phyloP scores from a whole-genome alignment of 371 early-diverging fungal genomes.

The Lichtheimia corymbifera region DNA sequence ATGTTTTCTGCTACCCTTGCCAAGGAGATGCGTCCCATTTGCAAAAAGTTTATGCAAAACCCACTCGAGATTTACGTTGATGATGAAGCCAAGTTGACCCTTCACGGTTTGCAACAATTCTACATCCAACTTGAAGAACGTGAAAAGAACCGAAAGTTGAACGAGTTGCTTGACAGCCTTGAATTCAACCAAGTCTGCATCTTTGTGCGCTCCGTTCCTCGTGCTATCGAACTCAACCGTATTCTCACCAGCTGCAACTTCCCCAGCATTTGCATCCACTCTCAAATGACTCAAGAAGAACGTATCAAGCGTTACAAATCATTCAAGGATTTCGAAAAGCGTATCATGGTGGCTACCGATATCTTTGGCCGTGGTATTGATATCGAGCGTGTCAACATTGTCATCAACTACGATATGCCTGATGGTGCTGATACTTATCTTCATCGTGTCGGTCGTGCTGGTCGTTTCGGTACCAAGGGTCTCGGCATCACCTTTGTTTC shows the following conservation, averaged over 20 bases:
- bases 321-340: constrained; percentile 94
- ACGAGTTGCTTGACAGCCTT: constrained; percentile 89
- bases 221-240: constrained; percentile 88
- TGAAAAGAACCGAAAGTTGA: constrained; percentile 93
- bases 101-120: constrained; percentile 97
- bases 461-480: constrained; percentile 99
- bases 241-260: constrained; percentile 88
- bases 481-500: constrained; percentile 97
- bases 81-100: constrained; percentile 97
- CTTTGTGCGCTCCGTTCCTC: constrained; percentile 93
- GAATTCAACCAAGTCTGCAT: constrained; percentile 98
- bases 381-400: constrained; percentile 98
- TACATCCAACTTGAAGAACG: constrained; percentile 86
- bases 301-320: constrained; percentile 90
- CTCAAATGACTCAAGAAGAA: constrained; percentile 88
- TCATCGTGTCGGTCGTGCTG: constrained; percentile 99
- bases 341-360: constrained; percentile 98
- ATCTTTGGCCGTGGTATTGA: constrained; percentile 99
- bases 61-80: constrained; percentile 98
- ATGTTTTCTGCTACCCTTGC: constrained; percentile 97
- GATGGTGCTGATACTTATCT: constrained; percentile 93
- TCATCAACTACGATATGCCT: constrained; percentile 99
- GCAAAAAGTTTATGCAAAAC: constrained; percentile 97
- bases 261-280: constrained; percentile 94
- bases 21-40: constrained; percentile 90